These are phyloP conservation scores for Oryza officinalis DNA, from an alignment of 176 grass and related monocot genomes.

Conservation along the genomic window DNA sequence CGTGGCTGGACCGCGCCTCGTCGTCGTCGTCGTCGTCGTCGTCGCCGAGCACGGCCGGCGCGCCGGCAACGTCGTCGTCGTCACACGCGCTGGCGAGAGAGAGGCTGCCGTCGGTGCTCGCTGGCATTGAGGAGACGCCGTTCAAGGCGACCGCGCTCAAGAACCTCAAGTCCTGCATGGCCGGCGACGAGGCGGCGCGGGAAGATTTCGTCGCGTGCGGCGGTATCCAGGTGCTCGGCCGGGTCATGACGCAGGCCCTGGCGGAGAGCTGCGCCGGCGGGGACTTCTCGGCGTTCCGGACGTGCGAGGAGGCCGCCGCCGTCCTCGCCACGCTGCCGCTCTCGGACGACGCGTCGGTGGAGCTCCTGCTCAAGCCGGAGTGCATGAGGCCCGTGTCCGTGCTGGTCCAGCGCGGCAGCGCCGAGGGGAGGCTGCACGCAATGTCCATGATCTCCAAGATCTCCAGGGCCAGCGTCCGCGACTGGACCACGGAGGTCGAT, in stretches of 20 bases:
- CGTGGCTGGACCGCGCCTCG: slow-evolving; percentile 27
- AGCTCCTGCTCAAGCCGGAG: slow-evolving; percentile 49
- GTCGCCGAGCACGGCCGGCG: neutral
- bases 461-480: slow-evolving; percentile 34
- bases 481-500: slow-evolving; percentile 42
- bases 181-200: slow-evolving; percentile 21
- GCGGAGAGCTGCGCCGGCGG: slow-evolving; percentile 24
- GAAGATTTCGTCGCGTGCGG: slow-evolving; percentile 37
- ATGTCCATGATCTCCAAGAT: slow-evolving; percentile 63
- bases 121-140: slow-evolving; percentile 41
- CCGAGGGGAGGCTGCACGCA: slow-evolving; percentile 62
- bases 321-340: slow-evolving; percentile 46
- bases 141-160: slow-evolving; percentile 63
- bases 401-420: slow-evolving; percentile 70
- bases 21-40: neutral
- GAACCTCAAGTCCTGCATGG: slow-evolving; percentile 41
- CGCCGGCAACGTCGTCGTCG: neutral
- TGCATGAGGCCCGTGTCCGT: slow-evolving; percentile 53
- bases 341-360: slow-evolving; percentile 40
- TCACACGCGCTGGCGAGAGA: neutral
- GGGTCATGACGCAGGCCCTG: slow-evolving; percentile 39
- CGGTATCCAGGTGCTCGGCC: slow-evolving; percentile 44
- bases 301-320: slow-evolving; percentile 59
- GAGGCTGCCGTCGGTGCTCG: slow-evolving; percentile 38
- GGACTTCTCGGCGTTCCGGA: slow-evolving; percentile 54